Conservation (phyloP, 495 filamentous ascomycete species). For the Wilcoxina mikolae region DNA sequence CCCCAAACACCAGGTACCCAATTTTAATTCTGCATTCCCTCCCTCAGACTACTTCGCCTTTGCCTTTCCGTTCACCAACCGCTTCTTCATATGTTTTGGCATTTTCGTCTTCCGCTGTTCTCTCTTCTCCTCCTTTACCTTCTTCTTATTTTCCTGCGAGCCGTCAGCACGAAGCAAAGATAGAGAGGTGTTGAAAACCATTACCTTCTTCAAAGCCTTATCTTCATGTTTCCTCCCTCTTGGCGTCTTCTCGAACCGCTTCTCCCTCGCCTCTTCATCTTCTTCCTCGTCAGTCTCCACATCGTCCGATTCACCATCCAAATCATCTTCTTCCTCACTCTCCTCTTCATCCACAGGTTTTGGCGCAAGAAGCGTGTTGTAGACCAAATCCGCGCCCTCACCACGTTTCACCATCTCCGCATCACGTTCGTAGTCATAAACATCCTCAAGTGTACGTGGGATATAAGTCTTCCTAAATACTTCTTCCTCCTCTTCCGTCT, state of each 20-base stretch:
- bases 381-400: conserved; percentile 57
- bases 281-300: conserved; percentile 34
- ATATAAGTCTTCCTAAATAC: conserved; percentile 94
- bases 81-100: conserved; percentile 87
- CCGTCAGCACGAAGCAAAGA: conserved; percentile 14
- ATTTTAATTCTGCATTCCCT: not conserved
- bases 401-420: conserved; percentile 59
- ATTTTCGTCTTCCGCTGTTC: conserved; percentile 88
- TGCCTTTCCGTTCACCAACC: conserved; percentile 38
- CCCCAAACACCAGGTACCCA: no score
- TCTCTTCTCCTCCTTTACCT: conserved; percentile 86
- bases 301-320: conserved; percentile 35
- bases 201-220: conserved; percentile 68
- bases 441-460: conserved; percentile 81
- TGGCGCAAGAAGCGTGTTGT: conserved; percentile 53
- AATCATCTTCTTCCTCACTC: conserved; percentile 34
- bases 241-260: conserved; percentile 48
- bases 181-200: not conserved
- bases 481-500: conserved; percentile 60
- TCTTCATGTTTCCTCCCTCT: conserved; percentile 82
- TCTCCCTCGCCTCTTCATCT: conserved; percentile 32
- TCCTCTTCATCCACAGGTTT: conserved; percentile 28
- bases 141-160: conserved; percentile 58
- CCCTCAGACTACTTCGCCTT: conserved; percentile 5
- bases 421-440: conserved; percentile 90